Percentiles rank a stretch among this genome's conserved stretches.
Conservation (phyloP, 208 protist species). For the Leishmania braziliensis region DNA sequence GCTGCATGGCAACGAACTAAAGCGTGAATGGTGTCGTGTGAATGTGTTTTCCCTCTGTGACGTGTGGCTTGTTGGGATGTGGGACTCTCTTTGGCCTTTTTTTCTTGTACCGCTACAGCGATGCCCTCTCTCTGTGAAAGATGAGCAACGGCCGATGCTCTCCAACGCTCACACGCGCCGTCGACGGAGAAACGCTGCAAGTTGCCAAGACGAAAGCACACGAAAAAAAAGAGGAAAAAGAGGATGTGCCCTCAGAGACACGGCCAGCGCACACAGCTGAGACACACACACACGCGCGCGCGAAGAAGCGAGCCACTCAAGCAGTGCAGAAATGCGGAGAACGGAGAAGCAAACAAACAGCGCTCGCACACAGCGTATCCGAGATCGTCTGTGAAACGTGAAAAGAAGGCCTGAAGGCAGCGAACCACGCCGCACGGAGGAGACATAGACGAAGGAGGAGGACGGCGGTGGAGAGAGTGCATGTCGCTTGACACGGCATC, state of each 20-base stretch:
- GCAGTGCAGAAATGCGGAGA: not conserved
- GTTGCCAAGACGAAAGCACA: not conserved
- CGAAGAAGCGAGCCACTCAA: slow-evolving; percentile 1
- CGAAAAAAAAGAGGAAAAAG: not conserved
- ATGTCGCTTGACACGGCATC: not conserved
- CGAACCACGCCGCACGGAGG: not conserved
- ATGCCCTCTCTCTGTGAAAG: not conserved
- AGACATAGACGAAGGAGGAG: not conserved
- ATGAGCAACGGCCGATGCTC: not conserved
- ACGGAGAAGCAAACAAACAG: not conserved
- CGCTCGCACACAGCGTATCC: not conserved
- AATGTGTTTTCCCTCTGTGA: not conserved
- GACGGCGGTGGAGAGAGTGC: not conserved
- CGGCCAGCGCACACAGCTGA: not conserved
- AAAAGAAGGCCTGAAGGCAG: not conserved
- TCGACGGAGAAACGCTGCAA: not conserved
- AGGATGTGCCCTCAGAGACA: not conserved
- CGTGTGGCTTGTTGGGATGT: not conserved
- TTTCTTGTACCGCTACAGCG: not conserved
- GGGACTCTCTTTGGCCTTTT: not conserved
- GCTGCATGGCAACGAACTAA: slow-evolving; percentile 64
- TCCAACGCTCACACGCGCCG: not conserved
- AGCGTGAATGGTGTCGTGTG: not conserved
- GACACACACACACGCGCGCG: slow-evolving; percentile 9
- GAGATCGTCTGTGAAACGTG: not conserved